phyloP scores from a whole-genome alignment of 169 alveolate species.

The Plasmodium fragile region DNA sequence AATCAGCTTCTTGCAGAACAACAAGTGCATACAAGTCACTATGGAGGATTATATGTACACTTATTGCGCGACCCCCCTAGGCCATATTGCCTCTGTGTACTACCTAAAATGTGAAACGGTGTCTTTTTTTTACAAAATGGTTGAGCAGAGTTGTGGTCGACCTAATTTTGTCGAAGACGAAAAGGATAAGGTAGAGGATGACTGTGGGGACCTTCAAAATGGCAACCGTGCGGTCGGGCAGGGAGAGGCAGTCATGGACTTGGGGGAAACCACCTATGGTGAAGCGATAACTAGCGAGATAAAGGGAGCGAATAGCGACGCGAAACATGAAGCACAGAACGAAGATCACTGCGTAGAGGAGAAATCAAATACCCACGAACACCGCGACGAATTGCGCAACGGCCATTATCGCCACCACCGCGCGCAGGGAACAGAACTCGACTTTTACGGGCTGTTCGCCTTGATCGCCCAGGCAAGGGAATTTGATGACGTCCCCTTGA shows the following conservation, averaged over 20 bases:
- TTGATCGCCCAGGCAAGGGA: conserved; percentile 91
- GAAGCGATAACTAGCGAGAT: background rate
- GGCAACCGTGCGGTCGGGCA: background rate
- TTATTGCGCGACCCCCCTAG: conserved; percentile 32
- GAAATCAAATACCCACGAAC: background rate
- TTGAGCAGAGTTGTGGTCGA: background rate
- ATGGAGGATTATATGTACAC: conserved; percentile 27
- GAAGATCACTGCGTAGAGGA: background rate
- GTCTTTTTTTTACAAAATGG: conserved; percentile 14
- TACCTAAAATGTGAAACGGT: conserved; percentile 50
- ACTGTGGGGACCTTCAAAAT: background rate
- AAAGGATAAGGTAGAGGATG: conserved; percentile 78
- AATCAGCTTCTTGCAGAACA: conserved; percentile 15
- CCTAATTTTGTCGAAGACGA: conserved; percentile 12
- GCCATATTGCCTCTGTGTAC: conserved; percentile 34
- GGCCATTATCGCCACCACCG: background rate
- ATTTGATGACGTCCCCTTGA: conserved; percentile 91
- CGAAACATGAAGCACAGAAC: background rate
- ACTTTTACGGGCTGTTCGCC: conserved; percentile 80
- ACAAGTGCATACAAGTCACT: conserved; percentile 38
- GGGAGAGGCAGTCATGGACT: background rate
- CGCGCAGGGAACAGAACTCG: conserved; percentile 74
- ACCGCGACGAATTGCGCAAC: background rate
- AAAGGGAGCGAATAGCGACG: too few relatives aligned
- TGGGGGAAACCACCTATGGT: background rate